Base-by-base conservation (phyloP, 208 protist genomes). In the Acanthamoeba divionensis region DNA sequence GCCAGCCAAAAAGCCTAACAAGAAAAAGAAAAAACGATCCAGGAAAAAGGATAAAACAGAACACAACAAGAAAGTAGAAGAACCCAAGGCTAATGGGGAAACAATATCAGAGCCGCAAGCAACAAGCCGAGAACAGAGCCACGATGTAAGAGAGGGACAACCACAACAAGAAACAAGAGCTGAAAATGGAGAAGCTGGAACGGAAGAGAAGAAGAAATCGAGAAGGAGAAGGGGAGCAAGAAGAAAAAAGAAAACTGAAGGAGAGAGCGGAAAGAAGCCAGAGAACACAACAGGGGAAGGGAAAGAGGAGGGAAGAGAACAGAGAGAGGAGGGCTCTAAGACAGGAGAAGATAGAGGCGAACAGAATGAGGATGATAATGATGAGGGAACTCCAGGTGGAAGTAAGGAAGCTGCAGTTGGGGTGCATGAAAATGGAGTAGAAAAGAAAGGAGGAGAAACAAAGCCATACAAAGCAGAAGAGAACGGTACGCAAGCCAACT, bases 1-100 rank as follows among this genome's bases (percentile, higher is more conserved):
- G 52, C 13, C 9, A 33, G 31, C 10, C 48, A 85, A 85, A 36
- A 85, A 85, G 75, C 48, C 45, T 3, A 63, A 63, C 75, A 85
- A 85, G 31, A 85, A 85, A 36, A 85, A 85, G 24, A 69, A 21
- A 10, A 85, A 85, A 21, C 18, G 31, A 31, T 45, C 18, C 21
- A 85, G 31, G 75, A 85, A 63, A 36, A 85, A 60, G 69, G 26
- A 80, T 21, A 80, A 80, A 26, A 80, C 21, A 21, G 63, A 71
- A 0, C 3, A 33, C 21, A 41, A 36, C 62, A 18, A 71, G 18
- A 29, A 67, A 21, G 36, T 26, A 24, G 60, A 10, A 13, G 60
- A 15, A 26, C 52, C 33, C 0, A 33, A 24, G 60, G 15, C 60
- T 26, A 6, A 65, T 29, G 13, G 33, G 0, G n/a, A n/a, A n/a